A percentile compares a stretch with the other conserved stretches of the same genome.
Evolutionary conservation across 805 yeast species (phyloP).

Genomic region (Scheffersomyces ergatensis): DNA sequence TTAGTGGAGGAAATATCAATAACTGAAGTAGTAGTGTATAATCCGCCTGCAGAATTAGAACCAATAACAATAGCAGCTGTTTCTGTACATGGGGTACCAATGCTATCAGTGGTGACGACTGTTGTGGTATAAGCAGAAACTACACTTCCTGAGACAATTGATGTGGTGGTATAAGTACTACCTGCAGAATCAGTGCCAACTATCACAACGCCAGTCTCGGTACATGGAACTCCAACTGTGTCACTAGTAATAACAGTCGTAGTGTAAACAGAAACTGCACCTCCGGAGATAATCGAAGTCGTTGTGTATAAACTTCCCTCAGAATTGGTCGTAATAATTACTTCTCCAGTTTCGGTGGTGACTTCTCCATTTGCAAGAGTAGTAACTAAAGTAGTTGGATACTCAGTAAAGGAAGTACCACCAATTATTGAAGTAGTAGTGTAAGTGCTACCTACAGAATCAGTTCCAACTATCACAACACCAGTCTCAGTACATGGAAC

Average conservation of each 20-base stretch:
- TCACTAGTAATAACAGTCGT: constrained; percentile 9
- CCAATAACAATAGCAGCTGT: constrained; percentile 5
- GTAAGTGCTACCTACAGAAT: constrained; percentile 12
- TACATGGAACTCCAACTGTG: constrained; percentile 5
- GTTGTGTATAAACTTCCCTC: constrained; percentile 3
- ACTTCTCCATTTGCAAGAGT: constrained; percentile 8
- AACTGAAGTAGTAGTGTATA: constrained; percentile 3
- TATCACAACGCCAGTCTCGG: constrained; percentile 7
- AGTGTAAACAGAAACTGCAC: constrained; percentile 7
- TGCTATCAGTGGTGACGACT: constrained; percentile 8
- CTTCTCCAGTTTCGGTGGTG: constrained; percentile 1
- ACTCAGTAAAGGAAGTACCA: constrained; percentile 2
- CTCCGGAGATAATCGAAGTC: constrained; percentile 3
- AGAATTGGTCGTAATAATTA: constrained; percentile 4
- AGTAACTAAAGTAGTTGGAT: constrained; percentile 10
- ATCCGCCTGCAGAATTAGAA: constrained; percentile 3
- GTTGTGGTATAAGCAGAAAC: constrained; percentile 5
- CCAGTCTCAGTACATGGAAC: constrained; percentile 9
- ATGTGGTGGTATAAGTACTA: constrained; percentile 4
- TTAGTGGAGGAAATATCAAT: not conserved
- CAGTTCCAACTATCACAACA: constrained; percentile 14
- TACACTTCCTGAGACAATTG: not conserved
- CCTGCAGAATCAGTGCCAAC: constrained; percentile 6
- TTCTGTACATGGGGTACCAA: constrained; percentile 6
- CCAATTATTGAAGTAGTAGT: constrained; percentile 7